These are phyloP conservation scores for Dactylellina haptotyla DNA, from an alignment of 2,329 filamentous ascomycete species.

Conservation along the genomic window DNA sequence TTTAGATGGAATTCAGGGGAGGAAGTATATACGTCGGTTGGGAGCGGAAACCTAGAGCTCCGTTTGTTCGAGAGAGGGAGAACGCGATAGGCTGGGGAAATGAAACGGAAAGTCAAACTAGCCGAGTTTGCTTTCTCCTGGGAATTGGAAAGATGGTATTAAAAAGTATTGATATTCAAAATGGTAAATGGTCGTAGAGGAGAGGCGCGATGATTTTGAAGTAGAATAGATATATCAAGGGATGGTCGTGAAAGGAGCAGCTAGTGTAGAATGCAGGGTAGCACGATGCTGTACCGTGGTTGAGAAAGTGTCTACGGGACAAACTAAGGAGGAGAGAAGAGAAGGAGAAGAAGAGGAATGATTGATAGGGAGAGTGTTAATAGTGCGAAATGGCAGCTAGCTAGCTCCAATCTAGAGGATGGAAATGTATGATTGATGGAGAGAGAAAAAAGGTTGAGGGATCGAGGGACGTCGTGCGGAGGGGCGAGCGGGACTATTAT, in stretches of 20 bases:
- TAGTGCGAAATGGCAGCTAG: constrained; percentile 2
- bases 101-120: not conserved
- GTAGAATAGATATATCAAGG: constrained; percentile 11
- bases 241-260: constrained; percentile 37
- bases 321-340: constrained; percentile 46
- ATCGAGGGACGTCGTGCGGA: constrained; percentile 7
- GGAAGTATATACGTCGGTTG: constrained; percentile 22
- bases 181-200: constrained; percentile 8
- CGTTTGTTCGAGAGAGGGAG: constrained; percentile 7
- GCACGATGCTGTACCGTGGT: constrained; percentile 8
- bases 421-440: not conserved
- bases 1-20: not conserved
- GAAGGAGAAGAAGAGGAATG: constrained; percentile 23
- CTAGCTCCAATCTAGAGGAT: constrained; percentile 34
- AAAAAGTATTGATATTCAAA: constrained; percentile 2
- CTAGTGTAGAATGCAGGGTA: constrained; percentile 28
- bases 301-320: constrained; percentile 26
- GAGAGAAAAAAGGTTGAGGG: constrained; percentile 28
- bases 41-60: constrained; percentile 18
- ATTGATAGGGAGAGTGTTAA: constrained; percentile 13
- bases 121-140: not conserved
- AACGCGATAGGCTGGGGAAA: constrained; percentile 3
- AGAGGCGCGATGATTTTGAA: not conserved
- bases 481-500: constrained; percentile 41
- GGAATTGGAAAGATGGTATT: not conserved